Evolutionary conservation across 495 filamentous ascomycete genomes (phyloP), one percentile per base, ranked within the genome.

Genomic region (Talaromyces proteolyticus): DNA sequence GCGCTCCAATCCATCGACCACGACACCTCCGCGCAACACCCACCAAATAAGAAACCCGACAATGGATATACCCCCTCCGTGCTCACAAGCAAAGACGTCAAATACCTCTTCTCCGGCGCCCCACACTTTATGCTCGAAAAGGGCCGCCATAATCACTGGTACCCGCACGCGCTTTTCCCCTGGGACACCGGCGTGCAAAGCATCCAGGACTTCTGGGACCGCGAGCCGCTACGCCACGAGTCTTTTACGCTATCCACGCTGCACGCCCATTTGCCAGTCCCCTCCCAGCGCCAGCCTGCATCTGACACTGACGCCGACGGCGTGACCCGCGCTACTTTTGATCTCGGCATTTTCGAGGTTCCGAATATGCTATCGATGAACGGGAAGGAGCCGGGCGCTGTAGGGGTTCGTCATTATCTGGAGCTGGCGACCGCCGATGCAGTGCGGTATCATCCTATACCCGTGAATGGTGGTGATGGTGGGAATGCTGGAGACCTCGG

Each of bases 291-390:
- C 5, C 17, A 29, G 7, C 5, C 21, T n/a, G 4, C 20, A 46
- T 11, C 11, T 8, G 3, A 24, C 14, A 17, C 44, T 17, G 21
- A 49, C 19, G 47, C 39, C 17, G 59, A 54, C n/a, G 60, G 54
- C 6, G 53, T 54, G 14, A 70, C 63, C 66, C 67, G 57, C 67
- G 80, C 60, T 60, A 81, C 67, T 61, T 87, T 75, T 64, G 82
- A 69, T 64, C 73, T 63, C 52, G 80, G 59, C 65, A 76, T 74
- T 57, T 79, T 66, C 58, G 86, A 80, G 55, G 65, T 77, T 3
- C 87, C 88, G 5, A 87, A 78, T 62, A 92, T 91, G 87, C 71
- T 90, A 40, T 84, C 82, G 57, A 82, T 80, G 64, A 81, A 84
- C 49, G 82, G 86, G 40, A 67, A 79, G 37, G 88, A 92, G 58